Conservation (phyloP, 805 yeast species). For the Schwanniomyces sp. region DNA sequence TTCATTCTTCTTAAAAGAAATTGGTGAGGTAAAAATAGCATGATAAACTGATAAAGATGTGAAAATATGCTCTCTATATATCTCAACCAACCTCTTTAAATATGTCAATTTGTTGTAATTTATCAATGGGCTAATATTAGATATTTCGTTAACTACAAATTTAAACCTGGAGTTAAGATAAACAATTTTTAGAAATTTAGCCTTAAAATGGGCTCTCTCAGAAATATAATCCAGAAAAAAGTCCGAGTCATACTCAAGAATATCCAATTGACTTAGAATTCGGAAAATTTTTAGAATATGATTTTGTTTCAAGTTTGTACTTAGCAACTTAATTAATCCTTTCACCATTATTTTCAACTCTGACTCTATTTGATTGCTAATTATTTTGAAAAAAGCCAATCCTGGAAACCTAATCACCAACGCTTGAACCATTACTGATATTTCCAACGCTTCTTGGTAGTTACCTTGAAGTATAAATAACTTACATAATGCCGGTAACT, state of each 20-base stretch:
- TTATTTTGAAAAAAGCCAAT: slow-evolving; percentile 48
- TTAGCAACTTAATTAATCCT: slow-evolving; percentile 65
- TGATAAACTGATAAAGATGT: slow-evolving; percentile 67
- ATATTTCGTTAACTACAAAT: slow-evolving; percentile 63
- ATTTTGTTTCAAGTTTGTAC: slow-evolving; percentile 78
- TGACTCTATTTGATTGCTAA: slow-evolving; percentile 49
- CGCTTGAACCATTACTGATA: slow-evolving; percentile 71
- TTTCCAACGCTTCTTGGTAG: slow-evolving; percentile 86
- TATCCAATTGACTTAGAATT: slow-evolving; percentile 65
- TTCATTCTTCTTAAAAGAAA: slow-evolving; percentile 12
- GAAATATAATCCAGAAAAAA: background rate
- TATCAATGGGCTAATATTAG: slow-evolving; percentile 55
- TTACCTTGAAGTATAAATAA: slow-evolving; percentile 86
- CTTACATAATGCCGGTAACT: slow-evolving; percentile 77
- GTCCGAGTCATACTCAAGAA: slow-evolving; percentile 5
- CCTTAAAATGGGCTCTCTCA: slow-evolving; percentile 8
- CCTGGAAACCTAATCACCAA: slow-evolving; percentile 69
- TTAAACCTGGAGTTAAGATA: slow-evolving; percentile 67
- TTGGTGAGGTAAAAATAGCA: slow-evolving; percentile 52
- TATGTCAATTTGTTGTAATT: slow-evolving; percentile 56
- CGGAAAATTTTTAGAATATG: slow-evolving; percentile 76
- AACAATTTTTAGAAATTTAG: slow-evolving; percentile 45
- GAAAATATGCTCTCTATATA: slow-evolving; percentile 79
- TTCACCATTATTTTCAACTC: slow-evolving; percentile 67
- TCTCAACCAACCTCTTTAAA: slow-evolving; percentile 77